Conservation (phyloP, 768 basidiomycete species). For the Lactifluus echinatus region DNA sequence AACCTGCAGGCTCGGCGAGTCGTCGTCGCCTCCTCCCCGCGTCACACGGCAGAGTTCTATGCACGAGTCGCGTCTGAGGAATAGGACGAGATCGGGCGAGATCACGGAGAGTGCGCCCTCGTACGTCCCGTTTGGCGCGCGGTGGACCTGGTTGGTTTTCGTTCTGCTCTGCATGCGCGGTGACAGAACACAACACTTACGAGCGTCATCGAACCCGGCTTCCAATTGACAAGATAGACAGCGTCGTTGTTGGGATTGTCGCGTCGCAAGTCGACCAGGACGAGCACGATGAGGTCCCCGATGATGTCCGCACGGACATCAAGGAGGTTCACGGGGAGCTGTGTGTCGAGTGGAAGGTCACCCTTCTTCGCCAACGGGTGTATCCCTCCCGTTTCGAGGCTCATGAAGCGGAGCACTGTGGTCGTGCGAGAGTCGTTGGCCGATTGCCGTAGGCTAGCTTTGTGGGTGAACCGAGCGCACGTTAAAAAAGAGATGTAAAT, state of each 20-base stretch:
- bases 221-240: constrained; percentile 7
- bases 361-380: neutral
- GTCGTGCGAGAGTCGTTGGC: neutral
- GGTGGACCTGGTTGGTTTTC: neutral
- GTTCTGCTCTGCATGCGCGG: neutral
- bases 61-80: neutral
- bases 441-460: neutral
- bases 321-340: constrained; percentile 1
- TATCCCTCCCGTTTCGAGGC: constrained; percentile 7
- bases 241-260: neutral
- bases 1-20: neutral
- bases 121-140: constrained; percentile 11
- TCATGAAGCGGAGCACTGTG: constrained; percentile 6
- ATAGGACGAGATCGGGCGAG: constrained; percentile 4
- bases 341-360: constrained; percentile 1
- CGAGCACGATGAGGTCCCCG: neutral
- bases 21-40: neutral
- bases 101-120: constrained; percentile 12
- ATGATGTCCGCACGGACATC: constrained; percentile 3
- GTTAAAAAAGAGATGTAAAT: neutral
- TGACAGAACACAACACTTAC: neutral
- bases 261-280: constrained; percentile 1
- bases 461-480: no score
- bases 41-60: constrained; percentile 11
- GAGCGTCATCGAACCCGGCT: neutral